Percentiles rank a stretch among this genome's conserved stretches.
Conservation (phyloP, 441 rosid species). For the Eutrema salsugineum region DNA sequence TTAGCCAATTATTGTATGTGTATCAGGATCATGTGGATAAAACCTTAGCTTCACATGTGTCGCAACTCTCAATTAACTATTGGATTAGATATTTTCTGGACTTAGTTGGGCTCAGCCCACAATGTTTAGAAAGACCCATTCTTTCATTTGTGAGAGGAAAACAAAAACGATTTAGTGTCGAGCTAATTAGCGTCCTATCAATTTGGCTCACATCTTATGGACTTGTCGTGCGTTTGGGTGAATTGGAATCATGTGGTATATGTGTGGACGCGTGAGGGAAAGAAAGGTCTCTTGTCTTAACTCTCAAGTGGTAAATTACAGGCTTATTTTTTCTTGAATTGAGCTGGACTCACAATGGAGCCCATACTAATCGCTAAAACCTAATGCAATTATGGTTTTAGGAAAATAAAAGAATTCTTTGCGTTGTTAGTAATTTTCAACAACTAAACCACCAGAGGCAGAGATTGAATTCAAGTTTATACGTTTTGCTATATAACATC, state of each 20-base stretch:
- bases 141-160: not conserved
- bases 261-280: not conserved
- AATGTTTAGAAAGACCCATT: not conserved
- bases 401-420: too few species aligned
- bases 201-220: not conserved
- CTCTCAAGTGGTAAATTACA: not conserved
- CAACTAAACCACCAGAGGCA: too few species aligned
- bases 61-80: not conserved
- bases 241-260: not conserved
- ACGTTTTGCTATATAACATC: not conserved
- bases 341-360: not conserved
- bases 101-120: conserved; percentile 5
- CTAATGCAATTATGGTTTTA: not conserved
- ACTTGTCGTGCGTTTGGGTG: too few species aligned
- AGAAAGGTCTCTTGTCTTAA: not conserved
- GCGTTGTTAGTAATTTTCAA: too few species aligned
- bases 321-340: not conserved
- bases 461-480: not conserved
- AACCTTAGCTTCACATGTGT: not conserved
- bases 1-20: too few species aligned
- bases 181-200: not conserved
- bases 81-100: too few species aligned
- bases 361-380: not conserved
- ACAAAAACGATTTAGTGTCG: not conserved
- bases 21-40: not conserved